Evolutionary conservation across 257 asterid genomes (phyloP).

Genomic region (Solanum okadae): DNA sequence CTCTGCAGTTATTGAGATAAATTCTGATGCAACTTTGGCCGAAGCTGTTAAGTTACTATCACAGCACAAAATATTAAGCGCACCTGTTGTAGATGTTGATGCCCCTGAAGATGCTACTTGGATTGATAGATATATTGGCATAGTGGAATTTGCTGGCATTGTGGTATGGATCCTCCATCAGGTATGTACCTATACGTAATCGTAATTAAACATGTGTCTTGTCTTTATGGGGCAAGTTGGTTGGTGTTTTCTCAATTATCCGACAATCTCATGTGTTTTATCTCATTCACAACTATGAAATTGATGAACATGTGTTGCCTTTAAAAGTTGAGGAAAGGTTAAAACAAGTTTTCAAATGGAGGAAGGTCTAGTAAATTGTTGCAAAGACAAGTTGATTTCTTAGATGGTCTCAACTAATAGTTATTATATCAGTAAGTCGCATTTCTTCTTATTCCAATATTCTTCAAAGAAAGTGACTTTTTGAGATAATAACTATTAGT

Average conservation of each 20-base stretch:
- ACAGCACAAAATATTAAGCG: constrained; percentile 61
- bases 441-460: background rate
- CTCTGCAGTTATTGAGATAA: constrained; percentile 67
- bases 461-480: background rate
- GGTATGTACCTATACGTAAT: constrained; percentile 26
- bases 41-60: constrained; percentile 85
- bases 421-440: background rate
- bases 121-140: constrained; percentile 92
- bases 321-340: background rate
- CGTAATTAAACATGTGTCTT: background rate
- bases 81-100: constrained; percentile 79
- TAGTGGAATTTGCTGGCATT: constrained; percentile 95
- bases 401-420: background rate
- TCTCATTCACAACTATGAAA: background rate
- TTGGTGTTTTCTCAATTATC: background rate
- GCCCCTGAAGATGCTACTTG: constrained; percentile 97
- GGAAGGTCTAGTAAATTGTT: background rate
- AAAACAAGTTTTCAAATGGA: background rate
- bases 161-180: constrained; percentile 95
- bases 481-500: background rate
- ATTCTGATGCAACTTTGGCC: constrained; percentile 70
- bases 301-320: background rate
- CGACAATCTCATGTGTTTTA: background rate
- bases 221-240: background rate
- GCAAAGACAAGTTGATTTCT: background rate